Percentiles rank a stretch among this genome's conserved stretches.
phyloP scores from a whole-genome alignment of 768 basidiomycete species.

The Trametes sanguinea region DNA sequence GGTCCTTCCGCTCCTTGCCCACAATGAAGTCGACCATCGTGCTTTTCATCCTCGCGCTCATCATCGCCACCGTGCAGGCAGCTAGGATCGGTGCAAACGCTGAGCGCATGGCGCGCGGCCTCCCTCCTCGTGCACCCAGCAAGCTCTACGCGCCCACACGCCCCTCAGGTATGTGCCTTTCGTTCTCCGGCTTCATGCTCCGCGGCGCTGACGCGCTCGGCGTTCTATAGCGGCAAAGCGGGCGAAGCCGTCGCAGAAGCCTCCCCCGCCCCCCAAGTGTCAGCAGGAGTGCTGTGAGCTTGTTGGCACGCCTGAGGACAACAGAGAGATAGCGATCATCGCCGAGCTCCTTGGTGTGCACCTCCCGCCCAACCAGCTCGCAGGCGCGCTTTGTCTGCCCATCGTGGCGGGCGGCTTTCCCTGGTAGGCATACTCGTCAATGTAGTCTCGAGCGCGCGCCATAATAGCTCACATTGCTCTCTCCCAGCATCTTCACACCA shows the following conservation, averaged over 20 bases:
- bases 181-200: neutral
- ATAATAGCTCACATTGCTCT: neutral
- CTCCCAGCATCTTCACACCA: neutral
- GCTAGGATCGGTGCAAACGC: conserved; percentile 15
- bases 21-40: conserved; percentile 17
- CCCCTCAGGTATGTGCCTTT: neutral
- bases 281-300: neutral
- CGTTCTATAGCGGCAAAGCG: neutral
- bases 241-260: neutral
- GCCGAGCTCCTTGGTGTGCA: neutral
- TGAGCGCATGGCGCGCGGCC: conserved; percentile 23
- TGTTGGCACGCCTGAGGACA: neutral
- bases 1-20: neutral
- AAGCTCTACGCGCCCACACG: conserved; percentile 11
- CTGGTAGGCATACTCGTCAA: neutral
- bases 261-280: neutral
- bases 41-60: conserved; percentile 12
- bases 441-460: no score
- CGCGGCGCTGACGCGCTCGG: neutral
- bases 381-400: neutral
- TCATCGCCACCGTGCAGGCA: conserved; percentile 20
- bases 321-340: neutral
- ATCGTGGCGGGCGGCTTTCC: neutral
- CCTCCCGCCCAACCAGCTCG: neutral
- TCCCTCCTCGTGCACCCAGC: conserved; percentile 17